These are phyloP conservation scores for Globisporangium nunn DNA, from an alignment of 352 stramenopile species.

Conservation along the genomic window DNA sequence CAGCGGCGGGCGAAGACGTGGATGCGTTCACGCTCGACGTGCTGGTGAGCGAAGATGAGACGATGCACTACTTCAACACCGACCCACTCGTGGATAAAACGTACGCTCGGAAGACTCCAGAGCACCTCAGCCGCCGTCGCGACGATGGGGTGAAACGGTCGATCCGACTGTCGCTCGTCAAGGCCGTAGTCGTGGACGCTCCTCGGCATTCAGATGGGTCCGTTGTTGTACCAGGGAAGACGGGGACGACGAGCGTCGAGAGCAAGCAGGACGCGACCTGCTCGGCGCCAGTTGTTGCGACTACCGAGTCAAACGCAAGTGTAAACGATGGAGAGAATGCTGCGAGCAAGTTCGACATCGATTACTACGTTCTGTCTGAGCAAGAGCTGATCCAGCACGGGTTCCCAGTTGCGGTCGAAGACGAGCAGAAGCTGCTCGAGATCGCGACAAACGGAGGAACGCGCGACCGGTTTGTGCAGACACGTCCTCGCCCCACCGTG, in stretches of 20 bases:
- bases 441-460: constrained; percentile 38
- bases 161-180: constrained; percentile 61
- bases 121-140: constrained; percentile 44
- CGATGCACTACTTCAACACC: constrained; percentile 75
- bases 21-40: constrained; percentile 70
- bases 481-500: constrained; percentile 15
- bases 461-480: constrained; percentile 52
- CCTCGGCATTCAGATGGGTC: constrained; percentile 35
- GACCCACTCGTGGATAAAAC: constrained; percentile 53
- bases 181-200: constrained; percentile 48
- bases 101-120: constrained; percentile 53
- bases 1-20: constrained; percentile 21
- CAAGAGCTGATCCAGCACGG: constrained; percentile 66
- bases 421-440: constrained; percentile 52
- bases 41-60: constrained; percentile 58
- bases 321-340: not conserved
- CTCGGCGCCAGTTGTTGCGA: too few species aligned
- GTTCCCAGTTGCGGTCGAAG: constrained; percentile 51
- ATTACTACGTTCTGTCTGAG: constrained; percentile 56
- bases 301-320: constrained; percentile 11
- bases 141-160: constrained; percentile 26
- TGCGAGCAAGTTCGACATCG: constrained; percentile 15
- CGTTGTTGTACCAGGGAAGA: constrained; percentile 18
- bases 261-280: constrained; percentile 5
- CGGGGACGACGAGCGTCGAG: constrained; percentile 1